phyloP scores from a whole-genome alignment of 371 early-diverging fungal species.

The Capillidium rhysosporum region DNA sequence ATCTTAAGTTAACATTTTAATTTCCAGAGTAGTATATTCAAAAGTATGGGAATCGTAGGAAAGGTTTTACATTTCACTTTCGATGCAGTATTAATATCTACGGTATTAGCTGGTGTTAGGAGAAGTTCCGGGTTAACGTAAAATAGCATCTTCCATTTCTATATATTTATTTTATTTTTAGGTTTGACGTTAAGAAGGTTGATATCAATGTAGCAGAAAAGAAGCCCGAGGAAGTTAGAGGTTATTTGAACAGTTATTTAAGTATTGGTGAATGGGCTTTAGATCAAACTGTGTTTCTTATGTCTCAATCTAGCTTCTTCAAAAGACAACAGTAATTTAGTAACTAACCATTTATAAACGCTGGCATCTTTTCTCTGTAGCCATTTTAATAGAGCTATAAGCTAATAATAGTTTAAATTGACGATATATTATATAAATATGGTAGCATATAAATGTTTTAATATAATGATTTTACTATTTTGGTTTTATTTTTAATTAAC shows the following conservation, averaged over 20 bases:
- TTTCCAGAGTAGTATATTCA: too few relatives aligned
- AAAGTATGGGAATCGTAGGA: constrained; percentile 22
- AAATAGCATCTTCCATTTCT: constrained; percentile 1
- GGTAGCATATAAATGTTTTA: too few relatives aligned
- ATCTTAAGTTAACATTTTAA: too few relatives aligned
- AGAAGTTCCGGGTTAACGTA: constrained; percentile 32
- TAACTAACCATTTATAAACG: too few relatives aligned
- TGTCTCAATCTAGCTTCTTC: constrained; percentile 36
- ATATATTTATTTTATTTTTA: background rate
- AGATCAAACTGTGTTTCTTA: constrained; percentile 27
- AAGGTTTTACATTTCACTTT: constrained; percentile 38
- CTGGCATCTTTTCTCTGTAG: too few relatives aligned
- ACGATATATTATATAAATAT: too few relatives aligned
- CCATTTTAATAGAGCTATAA: too few relatives aligned
- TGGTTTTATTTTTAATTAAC: too few relatives aligned
- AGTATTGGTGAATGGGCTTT: constrained; percentile 43
- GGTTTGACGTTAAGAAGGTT: constrained; percentile 7
- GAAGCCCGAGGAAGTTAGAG: constrained; percentile 16
- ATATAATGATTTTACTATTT: too few relatives aligned
- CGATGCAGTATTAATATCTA: constrained; percentile 49
- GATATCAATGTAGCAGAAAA: constrained; percentile 11
- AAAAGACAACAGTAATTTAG: constrained; percentile 16
- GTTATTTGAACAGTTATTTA: constrained; percentile 31
- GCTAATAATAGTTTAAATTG: too few relatives aligned
- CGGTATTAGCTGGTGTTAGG: constrained; percentile 53